These are phyloP conservation scores for Xenoacremonium recifei DNA, from an alignment of 2,329 filamentous ascomycete species.

Conservation along the genomic window DNA sequence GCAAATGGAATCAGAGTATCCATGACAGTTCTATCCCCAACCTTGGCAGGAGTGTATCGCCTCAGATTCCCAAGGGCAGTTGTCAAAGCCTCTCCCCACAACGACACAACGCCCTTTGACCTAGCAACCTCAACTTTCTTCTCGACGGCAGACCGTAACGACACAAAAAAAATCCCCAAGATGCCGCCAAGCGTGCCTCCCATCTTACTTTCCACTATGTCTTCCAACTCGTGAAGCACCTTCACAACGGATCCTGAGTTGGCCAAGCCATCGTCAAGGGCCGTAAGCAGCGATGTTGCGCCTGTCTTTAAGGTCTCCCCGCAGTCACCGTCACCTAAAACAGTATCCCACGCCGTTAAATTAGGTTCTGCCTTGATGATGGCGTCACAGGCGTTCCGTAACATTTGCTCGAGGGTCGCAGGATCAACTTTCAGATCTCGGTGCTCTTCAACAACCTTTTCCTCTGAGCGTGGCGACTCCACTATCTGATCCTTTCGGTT, in stretches of 20 bases:
- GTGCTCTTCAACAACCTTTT: slow-evolving; percentile 30
- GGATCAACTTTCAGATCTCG: slow-evolving; percentile 51
- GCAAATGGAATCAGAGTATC: slow-evolving; percentile 56
- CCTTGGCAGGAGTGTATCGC: slow-evolving; percentile 53
- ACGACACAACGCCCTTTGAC: slow-evolving; percentile 31
- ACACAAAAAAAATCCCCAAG: slow-evolving; percentile 54
- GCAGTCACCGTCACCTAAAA: slow-evolving; percentile 66
- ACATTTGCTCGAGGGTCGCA: slow-evolving; percentile 48
- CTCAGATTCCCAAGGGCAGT: slow-evolving; percentile 45
- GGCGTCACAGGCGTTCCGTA: slow-evolving; percentile 52
- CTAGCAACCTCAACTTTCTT: slow-evolving; percentile 30
- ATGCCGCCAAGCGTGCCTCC: slow-evolving; percentile 52
- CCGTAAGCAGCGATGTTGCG: slow-evolving; percentile 47
- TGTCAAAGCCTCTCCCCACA: slow-evolving; percentile 44
- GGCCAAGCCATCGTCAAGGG: slow-evolving; percentile 40
- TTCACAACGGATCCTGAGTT: slow-evolving; percentile 43
- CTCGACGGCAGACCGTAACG: slow-evolving; percentile 42
- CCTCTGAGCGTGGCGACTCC: slow-evolving; percentile 31
- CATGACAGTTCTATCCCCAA: slow-evolving; percentile 57
- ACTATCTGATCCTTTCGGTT: slow-evolving; percentile 44
- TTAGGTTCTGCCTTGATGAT: slow-evolving; percentile 60
- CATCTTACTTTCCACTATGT: slow-evolving; percentile 57
- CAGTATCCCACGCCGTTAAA: slow-evolving; percentile 60
- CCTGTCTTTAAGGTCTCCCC: slow-evolving; percentile 60
- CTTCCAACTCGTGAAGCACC: slow-evolving; percentile 48